These are phyloP conservation scores for Allomyces javanicus DNA, from an alignment of 192 early-diverging fungal species.

Conservation along the genomic window DNA sequence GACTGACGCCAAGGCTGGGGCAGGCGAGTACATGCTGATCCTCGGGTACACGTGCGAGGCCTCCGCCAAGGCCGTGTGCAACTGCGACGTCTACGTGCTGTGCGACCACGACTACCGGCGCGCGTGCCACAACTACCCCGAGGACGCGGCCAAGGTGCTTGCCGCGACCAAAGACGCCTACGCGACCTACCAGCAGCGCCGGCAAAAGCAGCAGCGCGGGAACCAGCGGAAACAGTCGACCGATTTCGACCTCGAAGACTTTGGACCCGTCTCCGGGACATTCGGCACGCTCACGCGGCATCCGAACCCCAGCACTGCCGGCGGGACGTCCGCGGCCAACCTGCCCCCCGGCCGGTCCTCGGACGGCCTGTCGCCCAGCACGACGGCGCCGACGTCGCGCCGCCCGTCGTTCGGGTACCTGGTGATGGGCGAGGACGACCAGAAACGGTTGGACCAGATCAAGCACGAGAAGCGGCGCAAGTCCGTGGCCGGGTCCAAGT, in stretches of 20 bases:
- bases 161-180: slow-evolving; percentile 9
- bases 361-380: too few relatives aligned
- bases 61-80: slow-evolving; percentile 24
- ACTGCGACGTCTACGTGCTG: slow-evolving; percentile 30
- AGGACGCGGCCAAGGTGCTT: slow-evolving; percentile 15
- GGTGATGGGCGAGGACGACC: not conserved
- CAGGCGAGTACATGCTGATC: slow-evolving; percentile 26
- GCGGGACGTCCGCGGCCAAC: not conserved
- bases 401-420: not conserved
- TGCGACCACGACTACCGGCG: slow-evolving; percentile 16
- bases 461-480: not conserved
- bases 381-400: not conserved
- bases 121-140: slow-evolving; percentile 22
- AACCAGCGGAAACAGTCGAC: not conserved
- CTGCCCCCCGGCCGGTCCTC: too few relatives aligned
- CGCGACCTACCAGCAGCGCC: slow-evolving; percentile 10
- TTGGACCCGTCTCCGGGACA: too few relatives aligned
- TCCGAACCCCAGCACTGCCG: too few relatives aligned
- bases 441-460: not conserved
- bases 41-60: slow-evolving; percentile 26
- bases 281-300: not conserved
- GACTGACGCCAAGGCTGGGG: too few relatives aligned
- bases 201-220: not conserved
- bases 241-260: not conserved
- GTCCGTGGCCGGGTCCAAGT: not conserved